phyloP scores from a whole-genome alignment of 2,329 filamentous ascomycete genomes.

The Geosmithia putterillii region DNA sequence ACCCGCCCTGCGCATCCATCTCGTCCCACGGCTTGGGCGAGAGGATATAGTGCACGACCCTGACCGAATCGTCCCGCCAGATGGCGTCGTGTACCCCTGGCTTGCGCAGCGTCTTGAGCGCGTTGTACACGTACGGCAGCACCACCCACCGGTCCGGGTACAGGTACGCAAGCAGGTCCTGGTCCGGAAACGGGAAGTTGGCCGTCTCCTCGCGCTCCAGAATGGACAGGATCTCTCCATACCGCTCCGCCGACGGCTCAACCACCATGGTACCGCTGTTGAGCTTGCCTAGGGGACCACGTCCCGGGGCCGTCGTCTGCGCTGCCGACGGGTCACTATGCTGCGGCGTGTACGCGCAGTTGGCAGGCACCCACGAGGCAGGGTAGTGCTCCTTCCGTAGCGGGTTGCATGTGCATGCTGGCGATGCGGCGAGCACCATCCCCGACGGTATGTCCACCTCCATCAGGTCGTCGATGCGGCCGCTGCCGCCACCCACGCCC shows the following conservation, averaged over 20 bases:
- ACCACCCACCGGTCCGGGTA: slow-evolving; percentile 44
- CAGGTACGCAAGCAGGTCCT: slow-evolving; percentile 42
- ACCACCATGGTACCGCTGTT: slow-evolving; percentile 48
- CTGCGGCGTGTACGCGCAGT: slow-evolving; percentile 47
- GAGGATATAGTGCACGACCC: slow-evolving; percentile 50
- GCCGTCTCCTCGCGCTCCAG: slow-evolving; percentile 31
- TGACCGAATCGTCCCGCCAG: slow-evolving; percentile 45
- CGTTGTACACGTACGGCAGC: slow-evolving; percentile 50
- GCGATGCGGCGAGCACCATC: slow-evolving; percentile 68
- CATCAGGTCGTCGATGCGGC: slow-evolving; percentile 90
- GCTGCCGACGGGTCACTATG: slow-evolving; percentile 32
- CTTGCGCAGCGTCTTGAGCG: slow-evolving; percentile 47
- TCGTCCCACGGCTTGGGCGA: slow-evolving; percentile 51
- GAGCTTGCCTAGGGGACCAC: slow-evolving; percentile 34
- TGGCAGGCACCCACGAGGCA: slow-evolving; percentile 45
- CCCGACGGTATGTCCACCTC: slow-evolving; percentile 47
- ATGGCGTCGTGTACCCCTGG: slow-evolving; percentile 38
- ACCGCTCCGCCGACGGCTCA: slow-evolving; percentile 34
- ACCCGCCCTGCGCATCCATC: slow-evolving; percentile 27
- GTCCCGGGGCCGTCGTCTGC: slow-evolving; percentile 30
- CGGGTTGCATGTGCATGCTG: slow-evolving; percentile 85
- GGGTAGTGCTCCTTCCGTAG: slow-evolving; percentile 69
- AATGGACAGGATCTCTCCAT: slow-evolving; percentile 34
- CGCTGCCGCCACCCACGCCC: no score
- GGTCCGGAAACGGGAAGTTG: slow-evolving; percentile 45